Evolutionary conservation across 805 yeast genomes (phyloP).

Genomic region (Ogataea nonfermentans): DNA sequence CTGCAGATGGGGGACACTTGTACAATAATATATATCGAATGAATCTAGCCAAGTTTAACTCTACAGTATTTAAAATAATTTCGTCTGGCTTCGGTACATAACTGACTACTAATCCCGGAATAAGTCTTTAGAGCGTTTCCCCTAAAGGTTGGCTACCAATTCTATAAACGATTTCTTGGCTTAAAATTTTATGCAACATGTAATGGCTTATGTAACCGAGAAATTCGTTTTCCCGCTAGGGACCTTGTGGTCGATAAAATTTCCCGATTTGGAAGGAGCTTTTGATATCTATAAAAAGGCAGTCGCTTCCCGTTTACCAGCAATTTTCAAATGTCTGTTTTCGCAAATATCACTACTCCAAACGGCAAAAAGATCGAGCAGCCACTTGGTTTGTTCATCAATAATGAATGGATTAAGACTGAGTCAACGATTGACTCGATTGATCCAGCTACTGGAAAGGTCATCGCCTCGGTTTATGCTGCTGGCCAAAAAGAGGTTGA

Average conservation of each 20-base stretch:
- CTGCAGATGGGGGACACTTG: too few relatives aligned
- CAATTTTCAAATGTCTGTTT: conserved; percentile 17
- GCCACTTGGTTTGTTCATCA: conserved; percentile 56
- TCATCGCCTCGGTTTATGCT: conserved; percentile 54
- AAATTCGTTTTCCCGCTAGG: not conserved
- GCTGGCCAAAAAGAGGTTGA: conserved; percentile 62
- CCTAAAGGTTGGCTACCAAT: too few relatives aligned
- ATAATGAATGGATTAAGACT: conserved; percentile 47
- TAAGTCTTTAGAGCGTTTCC: too few relatives aligned
- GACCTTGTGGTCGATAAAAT: not conserved
- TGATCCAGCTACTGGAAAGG: conserved; percentile 52
- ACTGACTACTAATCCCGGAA: too few relatives aligned
- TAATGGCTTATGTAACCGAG: too few relatives aligned
- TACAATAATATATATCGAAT: too few relatives aligned
- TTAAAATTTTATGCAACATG: too few relatives aligned
- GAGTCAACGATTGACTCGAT: conserved; percentile 25
- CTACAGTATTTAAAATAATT: too few relatives aligned
- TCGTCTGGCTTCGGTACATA: too few relatives aligned
- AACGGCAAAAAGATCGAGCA: conserved; percentile 32
- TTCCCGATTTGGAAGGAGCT: conserved; percentile 2
- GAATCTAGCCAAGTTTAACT: too few relatives aligned
- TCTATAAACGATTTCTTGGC: too few relatives aligned
- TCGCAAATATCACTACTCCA: conserved; percentile 30
- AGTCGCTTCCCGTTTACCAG: not conserved
- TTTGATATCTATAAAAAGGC: not conserved